Conservation (phyloP, 345 rosid genomes). For the Citrus sinensis region DVS_A1.0 CM039169.1:2171501-2172000, state of each 20-base stretch:
- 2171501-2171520: constrained; percentile 57
- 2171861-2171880: too few species aligned
- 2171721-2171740: neutral
- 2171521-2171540: constrained; percentile 43
- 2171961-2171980: neutral
- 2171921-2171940: neutral
- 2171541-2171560: constrained; percentile 1
- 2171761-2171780: neutral
- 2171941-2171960: neutral
- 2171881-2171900: too few species aligned
- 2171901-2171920: neutral
- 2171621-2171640: neutral
- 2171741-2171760: neutral
- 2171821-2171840: neutral
- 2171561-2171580: neutral
- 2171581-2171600: neutral
- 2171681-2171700: neutral
- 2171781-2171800: neutral
- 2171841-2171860: neutral
- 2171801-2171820: neutral
- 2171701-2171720: neutral
- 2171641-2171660: neutral
- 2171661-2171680: neutral
- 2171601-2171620: neutral
- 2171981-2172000: neutral